Evolutionary conservation across 768 basidiomycete species (phyloP).

Genomic region (Boletus sp.): DNA sequence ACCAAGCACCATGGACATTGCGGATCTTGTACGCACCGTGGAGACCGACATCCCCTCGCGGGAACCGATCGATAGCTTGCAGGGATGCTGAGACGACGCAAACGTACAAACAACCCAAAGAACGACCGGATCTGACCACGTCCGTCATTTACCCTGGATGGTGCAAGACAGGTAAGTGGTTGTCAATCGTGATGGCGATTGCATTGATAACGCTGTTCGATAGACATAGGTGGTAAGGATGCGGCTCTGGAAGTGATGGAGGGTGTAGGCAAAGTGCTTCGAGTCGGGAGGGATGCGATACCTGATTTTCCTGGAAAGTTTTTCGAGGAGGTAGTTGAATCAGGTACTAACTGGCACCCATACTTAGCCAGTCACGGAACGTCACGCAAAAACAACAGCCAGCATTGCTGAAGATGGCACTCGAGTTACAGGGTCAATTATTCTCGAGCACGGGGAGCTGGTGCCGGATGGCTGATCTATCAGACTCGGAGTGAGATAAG

Average conservation of each 20-base stretch:
- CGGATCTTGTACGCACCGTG: constrained; percentile 19
- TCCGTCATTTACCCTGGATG: constrained; percentile 35
- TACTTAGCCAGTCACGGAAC: too few species aligned
- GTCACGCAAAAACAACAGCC: too few species aligned
- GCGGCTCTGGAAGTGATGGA: constrained; percentile 26
- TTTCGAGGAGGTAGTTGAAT: constrained; percentile 19
- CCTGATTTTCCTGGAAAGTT: constrained; percentile 29
- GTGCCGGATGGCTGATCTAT: too few species aligned
- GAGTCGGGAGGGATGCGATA: constrained; percentile 21
- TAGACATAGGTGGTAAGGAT: constrained; percentile 31
- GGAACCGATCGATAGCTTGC: constrained; percentile 20
- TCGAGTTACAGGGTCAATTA: too few species aligned
- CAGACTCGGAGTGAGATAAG: too few species aligned
- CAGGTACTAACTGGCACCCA: background rate
- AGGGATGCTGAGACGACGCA: constrained; percentile 1
- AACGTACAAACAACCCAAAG: constrained; percentile 36
- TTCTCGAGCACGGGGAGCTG: too few species aligned
- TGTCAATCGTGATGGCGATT: background rate
- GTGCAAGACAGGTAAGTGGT: constrained; percentile 32
- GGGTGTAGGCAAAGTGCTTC: constrained; percentile 25
- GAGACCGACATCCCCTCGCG: constrained; percentile 28
- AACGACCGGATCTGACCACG: constrained; percentile 28
- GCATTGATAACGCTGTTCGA: background rate
- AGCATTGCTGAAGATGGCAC: too few species aligned
- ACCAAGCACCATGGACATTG: constrained; percentile 22